Conservation (phyloP, 1,284 basidiomycete species). For the Hypsizygus ulmarius region DNA sequence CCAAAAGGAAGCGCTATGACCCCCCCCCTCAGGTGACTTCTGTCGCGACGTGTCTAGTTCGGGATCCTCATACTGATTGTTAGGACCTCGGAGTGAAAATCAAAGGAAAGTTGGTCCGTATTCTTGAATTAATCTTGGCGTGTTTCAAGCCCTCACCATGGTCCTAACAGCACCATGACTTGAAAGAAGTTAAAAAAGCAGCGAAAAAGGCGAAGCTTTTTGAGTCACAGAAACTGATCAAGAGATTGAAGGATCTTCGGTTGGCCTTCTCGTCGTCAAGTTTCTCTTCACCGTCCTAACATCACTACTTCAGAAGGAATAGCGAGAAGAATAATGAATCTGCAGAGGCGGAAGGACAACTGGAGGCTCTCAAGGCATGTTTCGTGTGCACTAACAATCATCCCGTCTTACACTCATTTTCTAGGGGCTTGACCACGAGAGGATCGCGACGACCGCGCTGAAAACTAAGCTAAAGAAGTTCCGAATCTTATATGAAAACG, state of each 20-base stretch:
- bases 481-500: slow-evolving; percentile 47
- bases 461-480: slow-evolving; percentile 76
- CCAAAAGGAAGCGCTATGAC: slow-evolving; percentile 43
- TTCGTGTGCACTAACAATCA: slow-evolving; percentile 16
- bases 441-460: slow-evolving; percentile 62
- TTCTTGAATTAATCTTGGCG: not conserved
- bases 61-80: slow-evolving; percentile 16
- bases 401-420: slow-evolving; percentile 6
- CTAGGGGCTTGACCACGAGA: slow-evolving; percentile 60
- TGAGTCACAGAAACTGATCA: slow-evolving; percentile 82
- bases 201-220: slow-evolving; percentile 82
- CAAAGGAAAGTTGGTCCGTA: slow-evolving; percentile 37
- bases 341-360: slow-evolving; percentile 61
- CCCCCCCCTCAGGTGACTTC: slow-evolving; percentile 29
- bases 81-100: slow-evolving; percentile 39
- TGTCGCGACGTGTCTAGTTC: not conserved
- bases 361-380: slow-evolving; percentile 67
- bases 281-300: not conserved
- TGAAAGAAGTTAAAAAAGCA: slow-evolving; percentile 65
- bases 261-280: slow-evolving; percentile 27
- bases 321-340: slow-evolving; percentile 38
- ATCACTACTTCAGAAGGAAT: slow-evolving; percentile 37
- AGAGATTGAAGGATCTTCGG: slow-evolving; percentile 76
- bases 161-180: slow-evolving; percentile 58
- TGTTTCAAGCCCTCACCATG: not conserved